phyloP scores from a whole-genome alignment of 495 filamentous ascomycete genomes.

The Neurospora tetraspora region DNA sequence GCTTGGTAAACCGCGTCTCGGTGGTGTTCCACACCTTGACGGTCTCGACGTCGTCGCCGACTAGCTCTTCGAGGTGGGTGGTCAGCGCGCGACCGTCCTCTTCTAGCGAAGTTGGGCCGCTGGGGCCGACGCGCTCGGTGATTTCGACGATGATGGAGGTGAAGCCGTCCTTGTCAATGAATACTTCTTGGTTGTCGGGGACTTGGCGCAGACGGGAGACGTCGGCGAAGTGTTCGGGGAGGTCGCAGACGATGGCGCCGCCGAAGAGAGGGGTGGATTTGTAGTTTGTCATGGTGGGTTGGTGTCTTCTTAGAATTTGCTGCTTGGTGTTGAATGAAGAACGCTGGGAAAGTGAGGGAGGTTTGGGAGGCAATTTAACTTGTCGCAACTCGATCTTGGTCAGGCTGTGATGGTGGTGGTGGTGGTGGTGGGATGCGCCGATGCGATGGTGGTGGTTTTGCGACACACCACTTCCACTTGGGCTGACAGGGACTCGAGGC shows the following conservation, averaged over 20 bases:
- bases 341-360: background rate
- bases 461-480: background rate
- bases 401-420: background rate
- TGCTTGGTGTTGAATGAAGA: background rate
- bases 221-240: conserved; percentile 68
- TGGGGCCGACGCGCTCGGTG: conserved; percentile 54
- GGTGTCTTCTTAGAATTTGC: background rate
- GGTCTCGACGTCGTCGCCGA: conserved; percentile 45
- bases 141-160: conserved; percentile 84
- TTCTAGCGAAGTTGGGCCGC: conserved; percentile 32
- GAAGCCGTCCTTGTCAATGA: conserved; percentile 67
- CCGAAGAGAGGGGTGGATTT: conserved; percentile 61
- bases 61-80: conserved; percentile 72
- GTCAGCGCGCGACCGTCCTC: conserved; percentile 56
- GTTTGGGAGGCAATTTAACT: background rate
- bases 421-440: background rate
- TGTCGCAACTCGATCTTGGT: background rate
- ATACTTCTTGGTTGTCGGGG: conserved; percentile 92
- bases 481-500: background rate
- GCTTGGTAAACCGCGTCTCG: conserved; percentile 38
- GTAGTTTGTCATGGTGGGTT: conserved; percentile 32
- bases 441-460: background rate
- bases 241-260: conserved; percentile 62
- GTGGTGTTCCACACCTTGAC: conserved; percentile 47
- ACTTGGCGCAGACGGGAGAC: conserved; percentile 71